phyloP scores from a whole-genome alignment of 805 yeast genomes.

The Cyberlindnera americana region DNA sequence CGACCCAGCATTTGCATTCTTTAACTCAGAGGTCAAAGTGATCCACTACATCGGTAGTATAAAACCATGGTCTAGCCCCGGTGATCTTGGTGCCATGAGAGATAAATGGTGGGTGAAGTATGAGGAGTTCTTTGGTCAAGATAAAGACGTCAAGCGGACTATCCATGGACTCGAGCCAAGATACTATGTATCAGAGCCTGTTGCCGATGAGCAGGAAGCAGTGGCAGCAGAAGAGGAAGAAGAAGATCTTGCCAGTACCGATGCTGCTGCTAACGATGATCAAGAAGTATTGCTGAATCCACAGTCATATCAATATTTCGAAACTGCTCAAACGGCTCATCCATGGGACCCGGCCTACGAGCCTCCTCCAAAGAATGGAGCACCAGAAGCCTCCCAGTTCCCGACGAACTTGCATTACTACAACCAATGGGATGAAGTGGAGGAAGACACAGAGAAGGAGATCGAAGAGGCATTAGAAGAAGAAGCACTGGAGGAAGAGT shows the following conservation, averaged over 20 bases:
- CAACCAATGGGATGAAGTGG: constrained; percentile 20
- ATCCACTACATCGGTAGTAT: constrained; percentile 65
- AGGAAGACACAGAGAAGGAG: constrained; percentile 1
- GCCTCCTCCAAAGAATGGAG: constrained; percentile 38
- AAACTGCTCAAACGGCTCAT: constrained; percentile 15
- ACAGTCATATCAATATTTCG: constrained; percentile 20
- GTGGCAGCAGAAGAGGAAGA: background rate
- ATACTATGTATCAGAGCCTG: constrained; percentile 15
- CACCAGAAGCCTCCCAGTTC: constrained; percentile 27
- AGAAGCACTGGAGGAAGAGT: constrained; percentile 5
- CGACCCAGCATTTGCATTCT: constrained; percentile 63
- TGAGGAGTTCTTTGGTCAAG: constrained; percentile 20
- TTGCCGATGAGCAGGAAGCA: constrained; percentile 1
- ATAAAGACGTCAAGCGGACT: constrained; percentile 13
- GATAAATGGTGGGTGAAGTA: constrained; percentile 26
- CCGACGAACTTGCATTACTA: constrained; percentile 18
- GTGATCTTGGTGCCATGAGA: constrained; percentile 17
- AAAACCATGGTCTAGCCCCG: constrained; percentile 48
- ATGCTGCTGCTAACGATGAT: constrained; percentile 1
- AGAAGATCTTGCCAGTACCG: background rate
- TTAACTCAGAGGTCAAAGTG: constrained; percentile 40
- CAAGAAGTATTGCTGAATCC: constrained; percentile 21
- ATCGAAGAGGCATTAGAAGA: background rate
- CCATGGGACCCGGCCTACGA: constrained; percentile 44
- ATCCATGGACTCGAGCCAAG: constrained; percentile 26